phyloP scores from a whole-genome alignment of 1,284 basidiomycete genomes.

The Gymnopus androsaceus region DNA sequence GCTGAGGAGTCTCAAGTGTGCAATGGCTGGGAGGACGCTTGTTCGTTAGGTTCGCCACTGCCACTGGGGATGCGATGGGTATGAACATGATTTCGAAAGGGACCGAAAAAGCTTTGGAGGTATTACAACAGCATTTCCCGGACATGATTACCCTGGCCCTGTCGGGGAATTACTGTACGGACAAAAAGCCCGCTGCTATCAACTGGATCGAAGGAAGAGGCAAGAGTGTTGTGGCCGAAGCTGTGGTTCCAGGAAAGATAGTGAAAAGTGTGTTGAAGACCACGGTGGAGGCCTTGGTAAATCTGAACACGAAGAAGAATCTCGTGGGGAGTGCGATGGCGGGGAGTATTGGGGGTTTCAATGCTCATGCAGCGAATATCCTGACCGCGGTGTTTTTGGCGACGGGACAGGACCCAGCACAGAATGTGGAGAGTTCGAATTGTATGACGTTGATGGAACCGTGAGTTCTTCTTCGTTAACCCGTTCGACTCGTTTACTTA shows the following conservation, averaged over 20 bases:
- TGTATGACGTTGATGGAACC: constrained; percentile 99
- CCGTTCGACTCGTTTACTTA: constrained; percentile 9
- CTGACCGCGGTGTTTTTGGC: constrained; percentile 95
- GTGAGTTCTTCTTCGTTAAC: constrained; percentile 50
- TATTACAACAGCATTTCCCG: constrained; percentile 82
- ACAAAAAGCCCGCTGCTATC: constrained; percentile 99
- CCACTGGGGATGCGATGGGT: constrained; percentile 98
- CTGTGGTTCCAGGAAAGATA: constrained; percentile 85
- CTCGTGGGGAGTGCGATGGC: constrained; percentile 98
- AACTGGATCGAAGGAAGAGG: constrained; percentile 99
- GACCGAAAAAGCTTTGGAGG: constrained; percentile 90
- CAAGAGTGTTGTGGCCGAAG: constrained; percentile 97
- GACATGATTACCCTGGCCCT: constrained; percentile 93
- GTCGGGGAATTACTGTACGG: constrained; percentile 98
- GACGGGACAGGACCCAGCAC: constrained; percentile 97
- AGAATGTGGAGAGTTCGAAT: constrained; percentile 98
- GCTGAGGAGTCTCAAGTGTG: constrained; percentile 81
- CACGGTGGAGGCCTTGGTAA: constrained; percentile 87
- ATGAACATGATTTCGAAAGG: constrained; percentile 99
- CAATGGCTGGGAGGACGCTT: constrained; percentile 89
- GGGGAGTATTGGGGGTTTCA: constrained; percentile 95
- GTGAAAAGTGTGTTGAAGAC: constrained; percentile 96
- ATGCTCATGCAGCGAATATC: constrained; percentile 98
- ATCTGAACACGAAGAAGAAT: constrained; percentile 98
- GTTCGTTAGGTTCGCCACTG: constrained; percentile 94